Percentiles rank a stretch among this genome's conserved stretches.
phyloP scores from a whole-genome alignment of 1,284 basidiomycete genomes.

The Chondrostereum purpureum region DNA sequence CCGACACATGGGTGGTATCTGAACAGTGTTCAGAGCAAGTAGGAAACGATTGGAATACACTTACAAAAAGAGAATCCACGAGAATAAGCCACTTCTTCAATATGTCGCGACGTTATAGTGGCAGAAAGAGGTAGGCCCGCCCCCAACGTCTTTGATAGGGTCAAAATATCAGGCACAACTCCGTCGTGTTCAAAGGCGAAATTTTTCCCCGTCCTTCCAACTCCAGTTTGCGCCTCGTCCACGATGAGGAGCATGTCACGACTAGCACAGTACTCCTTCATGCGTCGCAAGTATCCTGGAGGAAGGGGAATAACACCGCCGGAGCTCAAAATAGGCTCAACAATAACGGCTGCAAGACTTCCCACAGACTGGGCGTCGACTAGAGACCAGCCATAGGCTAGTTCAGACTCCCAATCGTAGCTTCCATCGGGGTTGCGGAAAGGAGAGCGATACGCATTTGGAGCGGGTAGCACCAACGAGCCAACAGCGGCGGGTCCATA shows the following conservation, averaged over 20 bases:
- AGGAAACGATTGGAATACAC: slow-evolving; percentile 1
- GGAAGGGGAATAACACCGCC: slow-evolving; percentile 18
- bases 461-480: slow-evolving; percentile 16
- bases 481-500: slow-evolving; percentile 18
- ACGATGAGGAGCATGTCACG: slow-evolving; percentile 16
- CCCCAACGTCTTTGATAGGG: slow-evolving; percentile 18
- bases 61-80: slow-evolving; percentile 18
- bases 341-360: slow-evolving; percentile 17
- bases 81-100: slow-evolving; percentile 14
- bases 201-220: slow-evolving; percentile 18
- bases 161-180: slow-evolving; percentile 17
- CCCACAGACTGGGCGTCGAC: slow-evolving; percentile 16
- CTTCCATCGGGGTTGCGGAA: slow-evolving; percentile 18
- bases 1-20: slow-evolving; percentile 18
- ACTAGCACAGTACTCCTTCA: slow-evolving; percentile 17
- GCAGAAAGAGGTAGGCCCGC: slow-evolving; percentile 18
- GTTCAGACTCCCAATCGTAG: slow-evolving; percentile 18
- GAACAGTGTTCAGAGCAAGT: background rate
- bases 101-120: slow-evolving; percentile 17
- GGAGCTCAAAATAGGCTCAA: slow-evolving; percentile 19
- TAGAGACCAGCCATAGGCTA: slow-evolving; percentile 17
- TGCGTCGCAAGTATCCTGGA: slow-evolving; percentile 14
- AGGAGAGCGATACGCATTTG: slow-evolving; percentile 18
- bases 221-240: slow-evolving; percentile 18
- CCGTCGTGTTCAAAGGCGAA: slow-evolving; percentile 18